Evolutionary conservation across 2,329 filamentous ascomycete species (phyloP).

Genomic region (Penicillium sp.): DNA sequence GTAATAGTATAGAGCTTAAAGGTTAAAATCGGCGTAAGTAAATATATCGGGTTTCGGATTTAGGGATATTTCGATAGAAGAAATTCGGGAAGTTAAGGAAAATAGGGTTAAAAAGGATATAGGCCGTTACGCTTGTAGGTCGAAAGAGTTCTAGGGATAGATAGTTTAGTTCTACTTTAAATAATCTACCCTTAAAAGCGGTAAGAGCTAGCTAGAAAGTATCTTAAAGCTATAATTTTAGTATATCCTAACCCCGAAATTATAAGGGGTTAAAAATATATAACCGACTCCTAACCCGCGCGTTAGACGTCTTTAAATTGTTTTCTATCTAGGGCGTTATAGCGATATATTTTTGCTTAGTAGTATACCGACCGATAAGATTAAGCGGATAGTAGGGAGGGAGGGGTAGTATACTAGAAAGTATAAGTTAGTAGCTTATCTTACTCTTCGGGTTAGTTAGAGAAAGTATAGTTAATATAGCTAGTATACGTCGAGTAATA

Average conservation of each 20-base stretch:
- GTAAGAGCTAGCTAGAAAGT: background rate
- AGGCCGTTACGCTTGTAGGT: background rate
- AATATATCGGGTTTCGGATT: background rate
- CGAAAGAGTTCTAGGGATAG: constrained; percentile 10
- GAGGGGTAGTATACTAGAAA: background rate
- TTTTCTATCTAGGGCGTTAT: no score
- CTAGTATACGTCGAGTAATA: background rate
- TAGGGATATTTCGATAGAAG: background rate
- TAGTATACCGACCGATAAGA: background rate
- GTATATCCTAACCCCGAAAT: background rate
- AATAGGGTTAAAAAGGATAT: background rate
- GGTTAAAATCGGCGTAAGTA: constrained; percentile 4
- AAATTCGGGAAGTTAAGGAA: background rate
- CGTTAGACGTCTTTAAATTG: background rate
- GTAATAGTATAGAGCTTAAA: background rate
- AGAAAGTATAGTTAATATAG: background rate
- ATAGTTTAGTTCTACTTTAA: background rate
- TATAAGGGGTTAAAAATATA: background rate
- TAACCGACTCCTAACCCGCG: background rate
- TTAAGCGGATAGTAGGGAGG: background rate
- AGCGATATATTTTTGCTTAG: background rate
- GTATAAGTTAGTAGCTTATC: background rate
- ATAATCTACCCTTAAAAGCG: background rate
- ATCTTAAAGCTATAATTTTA: background rate
- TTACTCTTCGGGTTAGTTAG: background rate